A percentile compares a stretch with the other conserved stretches of the same genome.
phyloP scores from a whole-genome alignment of 371 early-diverging fungal genomes.

The Mucor lusitanicus region DNA sequence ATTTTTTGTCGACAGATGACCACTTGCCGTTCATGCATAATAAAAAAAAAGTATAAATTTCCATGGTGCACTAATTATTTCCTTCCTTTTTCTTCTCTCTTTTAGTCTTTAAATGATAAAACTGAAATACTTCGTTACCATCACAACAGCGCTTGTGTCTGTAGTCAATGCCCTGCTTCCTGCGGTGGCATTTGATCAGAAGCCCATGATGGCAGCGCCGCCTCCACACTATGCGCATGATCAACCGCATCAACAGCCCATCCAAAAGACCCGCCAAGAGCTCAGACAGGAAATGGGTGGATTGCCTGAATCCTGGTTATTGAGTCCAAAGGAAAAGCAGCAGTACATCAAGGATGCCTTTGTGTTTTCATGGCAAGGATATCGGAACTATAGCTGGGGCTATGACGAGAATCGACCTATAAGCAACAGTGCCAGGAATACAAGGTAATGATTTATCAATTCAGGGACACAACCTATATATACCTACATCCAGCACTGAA shows the following conservation, averaged over 20 bases:
- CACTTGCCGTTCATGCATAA: too few relatives aligned
- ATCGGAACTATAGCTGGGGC: slow-evolving; percentile 63
- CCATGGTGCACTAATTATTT: too few relatives aligned
- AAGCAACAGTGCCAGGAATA: slow-evolving; percentile 46
- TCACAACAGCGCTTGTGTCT: background rate
- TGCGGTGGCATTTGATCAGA: slow-evolving; percentile 3
- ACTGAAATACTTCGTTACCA: background rate
- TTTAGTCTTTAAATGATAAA: background rate
- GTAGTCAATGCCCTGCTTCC: background rate
- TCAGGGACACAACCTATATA: background rate
- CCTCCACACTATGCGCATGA: background rate
- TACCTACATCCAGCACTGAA: background rate
- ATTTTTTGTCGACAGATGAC: too few relatives aligned
- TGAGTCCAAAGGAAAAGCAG: slow-evolving; percentile 36
- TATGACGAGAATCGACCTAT: slow-evolving; percentile 62
- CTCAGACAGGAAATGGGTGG: slow-evolving; percentile 16
- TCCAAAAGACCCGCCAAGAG: slow-evolving; percentile 12
- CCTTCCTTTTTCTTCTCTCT: too few relatives aligned
- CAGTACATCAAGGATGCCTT: slow-evolving; percentile 54
- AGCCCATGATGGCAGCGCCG: background rate
- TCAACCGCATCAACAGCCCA: background rate
- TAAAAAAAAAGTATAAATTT: too few relatives aligned
- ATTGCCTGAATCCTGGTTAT: slow-evolving; percentile 26
- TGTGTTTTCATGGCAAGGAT: slow-evolving; percentile 78
- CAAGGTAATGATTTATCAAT: slow-evolving; percentile 30